Evolutionary conservation across 345 rosid genomes (phyloP), one percentile per base, ranked within the genome.

Genomic region (Dipteronia sinensis): DNA sequence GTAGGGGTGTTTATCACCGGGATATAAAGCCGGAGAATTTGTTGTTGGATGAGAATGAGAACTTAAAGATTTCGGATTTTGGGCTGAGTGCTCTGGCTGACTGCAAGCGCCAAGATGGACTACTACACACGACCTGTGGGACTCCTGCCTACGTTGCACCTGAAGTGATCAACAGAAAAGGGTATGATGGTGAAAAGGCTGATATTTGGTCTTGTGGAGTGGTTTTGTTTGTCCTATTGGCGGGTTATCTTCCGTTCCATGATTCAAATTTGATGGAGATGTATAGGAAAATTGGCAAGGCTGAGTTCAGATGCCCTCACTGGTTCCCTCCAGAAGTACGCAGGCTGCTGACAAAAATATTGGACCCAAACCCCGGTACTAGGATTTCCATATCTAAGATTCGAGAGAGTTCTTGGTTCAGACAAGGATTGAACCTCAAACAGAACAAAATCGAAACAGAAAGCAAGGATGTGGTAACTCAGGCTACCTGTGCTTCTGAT

Each of bases 141-240:
- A 91, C 93, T n/a, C 95, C 97, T 56, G 97, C 92, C 10, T 92
- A 92, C 84, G 95, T 93, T 78, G 95, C 97, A 61, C 97, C 97
- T 7, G 95, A 91, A 89, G 97, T 93, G 70, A 89, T 93, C 47
- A 81, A 74, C 78, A 82, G 91, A 79, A 93, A 87, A 77, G 95
- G 97, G 47, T 92, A 93, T 71, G 94, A 90, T 77, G 95, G 95
- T 51, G 90, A 82, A 53, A 91, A 90, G 77, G 93, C 91, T 68
- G 95, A 92, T 82, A 86, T 89, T 76, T 92, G 95, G 97, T 92
- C 97, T 10, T 92, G 97, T 69, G 93, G 97, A 67, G 97, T 93
- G 82, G 94, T 93, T 42, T 76, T 93, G 69, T 93, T 74, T 82
- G 97, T 93, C 59, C 82, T 93, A 6, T 81, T 93, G 85, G 90